A percentile compares a stretch with the other conserved stretches of the same genome.
These are phyloP conservation scores for Mycotypha africana DNA, from an alignment of 371 early-diverging fungal species.

Conservation along the genomic window DNA sequence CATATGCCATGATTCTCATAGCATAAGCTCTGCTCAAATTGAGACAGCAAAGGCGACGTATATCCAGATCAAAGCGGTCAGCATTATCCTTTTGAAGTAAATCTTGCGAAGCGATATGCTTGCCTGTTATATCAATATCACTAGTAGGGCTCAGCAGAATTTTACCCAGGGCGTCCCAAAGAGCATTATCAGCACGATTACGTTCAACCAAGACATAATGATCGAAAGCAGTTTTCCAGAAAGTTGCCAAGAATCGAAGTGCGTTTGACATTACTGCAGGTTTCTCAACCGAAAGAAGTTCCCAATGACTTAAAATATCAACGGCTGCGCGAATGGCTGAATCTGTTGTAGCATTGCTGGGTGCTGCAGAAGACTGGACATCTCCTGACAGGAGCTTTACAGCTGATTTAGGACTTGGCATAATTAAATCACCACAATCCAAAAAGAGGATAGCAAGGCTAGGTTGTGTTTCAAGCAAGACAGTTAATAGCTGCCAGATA, in stretches of 20 bases:
- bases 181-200: slow-evolving; percentile 33
- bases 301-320: slow-evolving; percentile 30
- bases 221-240: slow-evolving; percentile 44
- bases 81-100: not conserved
- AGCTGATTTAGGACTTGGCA: slow-evolving; percentile 48
- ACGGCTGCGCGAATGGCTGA: slow-evolving; percentile 39
- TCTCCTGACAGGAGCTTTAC: slow-evolving; percentile 46
- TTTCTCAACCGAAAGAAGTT: slow-evolving; percentile 25
- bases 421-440: slow-evolving; percentile 44
- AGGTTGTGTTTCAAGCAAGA: slow-evolving; percentile 37
- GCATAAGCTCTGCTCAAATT: slow-evolving; percentile 34
- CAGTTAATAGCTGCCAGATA: slow-evolving; percentile 38
- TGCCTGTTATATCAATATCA: not conserved
- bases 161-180: slow-evolving; percentile 35
- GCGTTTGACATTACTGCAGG: slow-evolving; percentile 35
- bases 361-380: not conserved
- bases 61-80: slow-evolving; percentile 1
- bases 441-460: slow-evolving; percentile 39
- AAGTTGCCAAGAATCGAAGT: slow-evolving; percentile 36
- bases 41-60: slow-evolving; percentile 33
- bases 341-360: slow-evolving; percentile 7
- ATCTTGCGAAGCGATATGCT: slow-evolving; percentile 1
- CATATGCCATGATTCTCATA: slow-evolving; percentile 34
- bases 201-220: slow-evolving; percentile 43
- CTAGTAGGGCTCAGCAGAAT: slow-evolving; percentile 28